Evolutionary conservation across 2,329 filamentous ascomycete genomes (phyloP), one percentile per base, ranked within the genome.

Genomic region (Chaetomium olivaceum): DNA sequence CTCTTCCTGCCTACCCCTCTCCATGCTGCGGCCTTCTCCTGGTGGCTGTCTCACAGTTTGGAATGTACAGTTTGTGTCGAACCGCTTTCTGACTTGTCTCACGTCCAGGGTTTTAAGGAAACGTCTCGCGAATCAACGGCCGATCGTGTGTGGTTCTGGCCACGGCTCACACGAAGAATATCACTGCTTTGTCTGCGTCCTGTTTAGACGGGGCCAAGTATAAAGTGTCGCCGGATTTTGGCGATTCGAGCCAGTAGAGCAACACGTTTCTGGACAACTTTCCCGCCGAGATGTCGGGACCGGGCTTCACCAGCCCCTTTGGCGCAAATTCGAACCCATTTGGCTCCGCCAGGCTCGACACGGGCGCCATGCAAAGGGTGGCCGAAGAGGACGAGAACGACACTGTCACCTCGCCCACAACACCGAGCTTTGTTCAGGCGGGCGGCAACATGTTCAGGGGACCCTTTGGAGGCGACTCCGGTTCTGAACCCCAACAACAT

Each of bases 371-470:
- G 77, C 79, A 82, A 64, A 77, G 80, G 68, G 86, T 91, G 68
- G 88, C 94, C 65, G 92, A 96, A 78, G 92, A 96, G 74, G 92
- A 96, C 61, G 91, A 94, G 76, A 88, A 87, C 74, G 91, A 93
- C 74, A 82, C 81, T 68, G 84, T 93, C 74, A 87, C 87, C 70
- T 93, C 91, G 62, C 91, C 92, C 67, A 92, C 91, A 67, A 83
- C 87, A 63, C 78, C 85, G 36, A 85, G 78, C 64, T 89, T 89
- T 73, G 84, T 82, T 31, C 74, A 78, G 43, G 65, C 75, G 61
- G 79, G 77, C 61, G 79, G 77, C 61, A 52, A 36, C 39, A 1
- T 77, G 58, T 85, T 86, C 69, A 80, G 81, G 39, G 79, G 77
- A n/a, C 78, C 81, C 2, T 87, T 88, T 71, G 84, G 85, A 31